A percentile compares a stretch with the other conserved stretches of the same genome.
Conservation (phyloP, 805 yeast genomes). For the Alloascoidea hylecoeti region DNA sequence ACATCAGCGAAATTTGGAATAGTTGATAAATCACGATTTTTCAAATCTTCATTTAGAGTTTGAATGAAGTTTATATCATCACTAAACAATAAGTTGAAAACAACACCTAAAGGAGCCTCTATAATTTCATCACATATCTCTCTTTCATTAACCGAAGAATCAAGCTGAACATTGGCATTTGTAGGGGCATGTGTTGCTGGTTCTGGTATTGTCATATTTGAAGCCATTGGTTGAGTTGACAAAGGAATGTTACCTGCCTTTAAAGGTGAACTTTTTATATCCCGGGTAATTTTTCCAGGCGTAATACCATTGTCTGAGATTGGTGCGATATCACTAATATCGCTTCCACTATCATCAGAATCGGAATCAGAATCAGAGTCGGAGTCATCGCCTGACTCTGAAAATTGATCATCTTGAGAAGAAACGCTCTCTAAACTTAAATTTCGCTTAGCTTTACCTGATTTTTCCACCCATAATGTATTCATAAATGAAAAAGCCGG, state of each 20-base stretch:
- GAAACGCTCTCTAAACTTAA: not conserved
- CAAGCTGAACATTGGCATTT: constrained; percentile 23
- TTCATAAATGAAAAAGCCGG: constrained; percentile 56
- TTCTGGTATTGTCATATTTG: constrained; percentile 33
- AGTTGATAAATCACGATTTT: constrained; percentile 16
- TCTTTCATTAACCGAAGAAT: constrained; percentile 26
- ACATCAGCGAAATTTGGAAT: constrained; percentile 23
- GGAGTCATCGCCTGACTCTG: constrained; percentile 7
- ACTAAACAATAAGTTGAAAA: constrained; percentile 62
- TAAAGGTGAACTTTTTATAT: too few species aligned
- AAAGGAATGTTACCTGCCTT: too few species aligned
- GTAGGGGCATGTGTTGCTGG: constrained; percentile 55
- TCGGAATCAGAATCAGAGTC: constrained; percentile 25
- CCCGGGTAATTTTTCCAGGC: not conserved
- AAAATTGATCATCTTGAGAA: not conserved
- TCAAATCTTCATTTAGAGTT: constrained; percentile 17
- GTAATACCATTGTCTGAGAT: constrained; percentile 3
- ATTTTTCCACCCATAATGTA: constrained; percentile 66
- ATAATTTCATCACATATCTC: constrained; percentile 36
- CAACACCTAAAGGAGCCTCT: constrained; percentile 65
- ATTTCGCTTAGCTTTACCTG: too few species aligned
- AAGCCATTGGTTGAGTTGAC: not conserved
- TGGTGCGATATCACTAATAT: constrained; percentile 7
- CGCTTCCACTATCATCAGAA: constrained; percentile 10
- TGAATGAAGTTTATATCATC: constrained; percentile 28